These are phyloP conservation scores for Pichia thaimueangensis DNA, from an alignment of 805 yeast species.

Conservation along the genomic window DNA sequence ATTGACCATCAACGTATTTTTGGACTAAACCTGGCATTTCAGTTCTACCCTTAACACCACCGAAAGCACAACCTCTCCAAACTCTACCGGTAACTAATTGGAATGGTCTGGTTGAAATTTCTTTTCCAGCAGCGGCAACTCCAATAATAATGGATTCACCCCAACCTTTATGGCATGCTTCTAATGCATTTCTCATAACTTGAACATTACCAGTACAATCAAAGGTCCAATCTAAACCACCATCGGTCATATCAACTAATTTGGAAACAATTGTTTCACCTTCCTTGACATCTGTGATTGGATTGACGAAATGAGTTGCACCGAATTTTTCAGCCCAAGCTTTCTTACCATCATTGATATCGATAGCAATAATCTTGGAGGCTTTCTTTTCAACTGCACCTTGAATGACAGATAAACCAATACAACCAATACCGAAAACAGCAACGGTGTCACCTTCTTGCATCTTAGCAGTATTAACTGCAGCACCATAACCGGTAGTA, in stretches of 20 bases:
- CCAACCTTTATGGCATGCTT: slow-evolving; percentile 99
- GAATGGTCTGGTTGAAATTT: slow-evolving; percentile 95
- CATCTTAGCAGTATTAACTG: slow-evolving; percentile 86
- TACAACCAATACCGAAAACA: slow-evolving; percentile 96
- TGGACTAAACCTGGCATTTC: slow-evolving; percentile 89
- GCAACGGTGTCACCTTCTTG: slow-evolving; percentile 91
- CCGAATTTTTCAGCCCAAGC: slow-evolving; percentile 87
- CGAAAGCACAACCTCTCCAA: slow-evolving; percentile 99
- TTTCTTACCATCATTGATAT: slow-evolving; percentile 77
- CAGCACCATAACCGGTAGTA: slow-evolving; percentile 98
- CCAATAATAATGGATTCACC: slow-evolving; percentile 94
- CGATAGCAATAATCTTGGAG: slow-evolving; percentile 74
- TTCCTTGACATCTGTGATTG: slow-evolving; percentile 57
- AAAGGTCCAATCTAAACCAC: slow-evolving; percentile 93
- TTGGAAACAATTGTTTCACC: slow-evolving; percentile 76
- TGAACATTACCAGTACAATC: slow-evolving; percentile 96
- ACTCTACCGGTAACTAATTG: slow-evolving; percentile 98
- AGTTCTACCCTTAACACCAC: slow-evolving; percentile 96
- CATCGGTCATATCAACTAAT: slow-evolving; percentile 86
- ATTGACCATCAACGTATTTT: slow-evolving; percentile 70
- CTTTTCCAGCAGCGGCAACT: slow-evolving; percentile 98
- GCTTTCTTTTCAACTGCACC: slow-evolving; percentile 88
- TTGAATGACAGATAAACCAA: slow-evolving; percentile 92
- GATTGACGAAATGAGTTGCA: slow-evolving; percentile 92
- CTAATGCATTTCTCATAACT: slow-evolving; percentile 95